A percentile compares a stretch with the other conserved stretches of the same genome.
Conservation (phyloP, 1,284 basidiomycete species). For the Bondarzewia mesenterica region DNA sequence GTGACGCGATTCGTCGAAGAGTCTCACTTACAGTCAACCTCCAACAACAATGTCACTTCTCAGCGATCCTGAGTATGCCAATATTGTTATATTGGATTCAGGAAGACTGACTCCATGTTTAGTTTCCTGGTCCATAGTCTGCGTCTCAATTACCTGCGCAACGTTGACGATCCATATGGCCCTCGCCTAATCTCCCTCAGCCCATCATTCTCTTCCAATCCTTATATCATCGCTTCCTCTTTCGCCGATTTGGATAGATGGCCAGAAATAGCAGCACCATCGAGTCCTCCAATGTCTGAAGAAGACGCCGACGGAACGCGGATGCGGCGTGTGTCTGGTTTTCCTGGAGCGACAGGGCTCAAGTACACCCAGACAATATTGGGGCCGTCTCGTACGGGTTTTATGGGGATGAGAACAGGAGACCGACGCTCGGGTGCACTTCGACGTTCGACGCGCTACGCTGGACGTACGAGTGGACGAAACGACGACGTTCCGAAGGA, state of each 20-base stretch:
- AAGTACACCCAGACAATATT: slow-evolving; percentile 86
- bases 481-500: background rate
- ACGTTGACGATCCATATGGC: slow-evolving; percentile 80
- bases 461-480: background rate
- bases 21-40: too few species aligned
- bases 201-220: slow-evolving; percentile 65
- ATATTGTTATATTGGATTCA: background rate
- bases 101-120: background rate
- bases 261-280: slow-evolving; percentile 71
- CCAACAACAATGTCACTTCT: slow-evolving; percentile 50
- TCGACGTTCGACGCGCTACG: slow-evolving; percentile 20
- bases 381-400: slow-evolving; percentile 25
- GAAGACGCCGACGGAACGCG: slow-evolving; percentile 42
- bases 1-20: too few species aligned
- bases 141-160: slow-evolving; percentile 80
- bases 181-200: slow-evolving; percentile 73
- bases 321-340: slow-evolving; percentile 33
- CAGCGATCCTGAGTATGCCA: slow-evolving; percentile 48
- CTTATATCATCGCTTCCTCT: slow-evolving; percentile 73
- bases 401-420: slow-evolving; percentile 23
- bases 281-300: slow-evolving; percentile 62
- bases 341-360: slow-evolving; percentile 52
- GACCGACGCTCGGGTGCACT: slow-evolving; percentile 23
- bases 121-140: slow-evolving; percentile 85
- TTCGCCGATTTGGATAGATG: slow-evolving; percentile 72